Evolutionary conservation across 257 asterid genomes (phyloP).

Genomic region (Gentiana straminea): DNA sequence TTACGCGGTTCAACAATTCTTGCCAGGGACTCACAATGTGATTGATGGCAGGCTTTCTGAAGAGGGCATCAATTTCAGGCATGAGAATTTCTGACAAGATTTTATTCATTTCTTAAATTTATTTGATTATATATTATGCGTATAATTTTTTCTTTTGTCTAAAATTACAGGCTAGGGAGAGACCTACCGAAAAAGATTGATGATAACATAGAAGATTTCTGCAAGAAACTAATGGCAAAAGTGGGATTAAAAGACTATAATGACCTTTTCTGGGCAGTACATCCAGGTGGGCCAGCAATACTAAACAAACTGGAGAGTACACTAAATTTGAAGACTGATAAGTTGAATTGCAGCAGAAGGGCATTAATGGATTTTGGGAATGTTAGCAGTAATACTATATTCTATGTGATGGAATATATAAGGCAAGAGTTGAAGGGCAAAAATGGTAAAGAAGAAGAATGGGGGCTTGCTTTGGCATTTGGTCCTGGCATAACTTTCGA

Average conservation of each 20-base stretch:
- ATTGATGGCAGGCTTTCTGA: conserved; percentile 73
- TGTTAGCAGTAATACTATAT: conserved; percentile 78
- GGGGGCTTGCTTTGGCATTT: conserved; percentile 88
- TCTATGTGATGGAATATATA: conserved; percentile 81
- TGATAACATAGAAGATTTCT: conserved; percentile 67
- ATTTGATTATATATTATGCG: too few species aligned
- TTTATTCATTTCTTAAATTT: too few species aligned
- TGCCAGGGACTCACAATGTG: conserved; percentile 49
- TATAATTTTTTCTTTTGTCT: too few species aligned
- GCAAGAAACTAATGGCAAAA: conserved; percentile 40
- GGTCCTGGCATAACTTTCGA: conserved; percentile 94
- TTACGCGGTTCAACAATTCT: conserved; percentile 60
- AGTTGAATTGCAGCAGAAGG: conserved; percentile 73
- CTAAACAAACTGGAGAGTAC: conserved; percentile 58
- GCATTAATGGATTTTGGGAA: conserved; percentile 85
- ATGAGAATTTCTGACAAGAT: too few species aligned
- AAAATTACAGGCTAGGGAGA: conserved; percentile 37
- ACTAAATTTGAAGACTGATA: conserved; percentile 31
- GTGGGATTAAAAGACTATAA: conserved; percentile 33
- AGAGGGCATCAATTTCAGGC: conserved; percentile 65
- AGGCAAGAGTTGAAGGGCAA: conserved; percentile 50
- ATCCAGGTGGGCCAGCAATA: conserved; percentile 93
- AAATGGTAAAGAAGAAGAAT: conserved; percentile 47
- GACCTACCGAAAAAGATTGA: conserved; percentile 76
- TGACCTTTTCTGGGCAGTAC: conserved; percentile 91